phyloP scores from a whole-genome alignment of 2,329 filamentous ascomycete species.

The Fonsecaea pedrosoi region DNA sequence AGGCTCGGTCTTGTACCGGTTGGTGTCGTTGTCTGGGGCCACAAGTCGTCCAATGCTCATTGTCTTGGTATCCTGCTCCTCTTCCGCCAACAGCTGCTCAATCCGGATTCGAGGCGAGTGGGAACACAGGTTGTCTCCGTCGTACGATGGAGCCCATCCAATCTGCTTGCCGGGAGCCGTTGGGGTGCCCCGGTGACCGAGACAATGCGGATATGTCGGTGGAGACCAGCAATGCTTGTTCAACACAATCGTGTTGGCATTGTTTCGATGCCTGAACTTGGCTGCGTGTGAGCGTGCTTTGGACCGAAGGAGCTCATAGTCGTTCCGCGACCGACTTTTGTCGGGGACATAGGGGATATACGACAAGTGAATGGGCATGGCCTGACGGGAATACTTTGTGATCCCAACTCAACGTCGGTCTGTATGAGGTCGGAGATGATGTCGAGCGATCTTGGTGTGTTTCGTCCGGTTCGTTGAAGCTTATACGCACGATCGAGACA shows the following conservation, averaged over 20 bases:
- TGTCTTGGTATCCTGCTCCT: neutral
- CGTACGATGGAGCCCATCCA: neutral
- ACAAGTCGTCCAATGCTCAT: conserved; percentile 3
- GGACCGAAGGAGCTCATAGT: conserved; percentile 5
- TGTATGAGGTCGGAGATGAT: neutral
- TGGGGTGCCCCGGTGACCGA: neutral
- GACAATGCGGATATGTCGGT: neutral
- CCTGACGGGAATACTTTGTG: neutral
- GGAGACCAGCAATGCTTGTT: neutral
- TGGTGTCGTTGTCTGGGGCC: neutral
- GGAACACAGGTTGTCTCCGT: neutral
- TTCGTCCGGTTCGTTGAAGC: neutral
- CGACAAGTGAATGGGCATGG: neutral
- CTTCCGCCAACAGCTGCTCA: neutral
- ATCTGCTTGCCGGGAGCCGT: neutral
- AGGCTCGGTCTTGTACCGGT: no score
- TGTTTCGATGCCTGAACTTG: conserved; percentile 4
- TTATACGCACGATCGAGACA: neutral
- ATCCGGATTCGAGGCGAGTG: neutral
- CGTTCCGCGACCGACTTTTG: neutral
- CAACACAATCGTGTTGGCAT: conserved; percentile 4
- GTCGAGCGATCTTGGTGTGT: neutral
- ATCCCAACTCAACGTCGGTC: neutral
- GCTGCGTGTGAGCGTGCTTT: conserved; percentile 15
- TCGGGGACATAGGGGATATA: conserved; percentile 13